These are phyloP conservation scores for Rhodocollybia butyracea DNA, from an alignment of 768 basidiomycete genomes.

Conservation along the genomic window DNA sequence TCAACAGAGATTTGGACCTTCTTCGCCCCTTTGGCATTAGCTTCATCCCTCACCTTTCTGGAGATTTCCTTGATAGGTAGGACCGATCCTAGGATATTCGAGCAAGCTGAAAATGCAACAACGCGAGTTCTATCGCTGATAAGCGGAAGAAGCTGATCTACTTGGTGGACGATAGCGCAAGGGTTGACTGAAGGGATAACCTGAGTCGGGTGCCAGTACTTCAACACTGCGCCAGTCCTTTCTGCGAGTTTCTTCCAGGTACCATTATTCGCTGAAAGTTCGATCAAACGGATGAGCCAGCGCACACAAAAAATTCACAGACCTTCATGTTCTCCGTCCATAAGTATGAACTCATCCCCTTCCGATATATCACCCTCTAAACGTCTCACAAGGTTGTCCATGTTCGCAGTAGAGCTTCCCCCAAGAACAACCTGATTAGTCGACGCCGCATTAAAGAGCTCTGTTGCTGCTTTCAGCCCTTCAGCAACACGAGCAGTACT, in stretches of 20 bases:
- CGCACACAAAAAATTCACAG: too few species aligned
- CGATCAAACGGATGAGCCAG: too few species aligned
- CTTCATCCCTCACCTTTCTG: constrained; percentile 45
- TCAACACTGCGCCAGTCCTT: constrained; percentile 48
- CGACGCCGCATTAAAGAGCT: constrained; percentile 60
- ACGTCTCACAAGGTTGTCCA: constrained; percentile 65
- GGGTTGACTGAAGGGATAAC: constrained; percentile 50
- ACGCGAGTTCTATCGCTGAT: constrained; percentile 65
- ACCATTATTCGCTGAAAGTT: constrained; percentile 58
- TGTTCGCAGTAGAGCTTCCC: constrained; percentile 60
- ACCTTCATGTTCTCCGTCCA: constrained; percentile 74
- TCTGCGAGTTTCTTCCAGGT: constrained; percentile 75
- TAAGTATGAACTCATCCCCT: constrained; percentile 73
- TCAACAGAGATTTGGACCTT: constrained; percentile 71
- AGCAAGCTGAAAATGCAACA: constrained; percentile 70
- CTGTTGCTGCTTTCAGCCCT: constrained; percentile 47
- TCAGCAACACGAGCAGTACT: constrained; percentile 47
- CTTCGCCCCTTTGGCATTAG: constrained; percentile 46
- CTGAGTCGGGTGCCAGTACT: constrained; percentile 53
- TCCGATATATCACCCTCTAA: constrained; percentile 49
- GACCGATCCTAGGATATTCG: constrained; percentile 72
- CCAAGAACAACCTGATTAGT: constrained; percentile 65
- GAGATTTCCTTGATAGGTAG: constrained; percentile 58
- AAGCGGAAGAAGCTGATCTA: constrained; percentile 57
- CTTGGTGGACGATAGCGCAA: constrained; percentile 54